Conservation (phyloP, 148 eudicot genomes). For the Rhododendron molle region DNA sequence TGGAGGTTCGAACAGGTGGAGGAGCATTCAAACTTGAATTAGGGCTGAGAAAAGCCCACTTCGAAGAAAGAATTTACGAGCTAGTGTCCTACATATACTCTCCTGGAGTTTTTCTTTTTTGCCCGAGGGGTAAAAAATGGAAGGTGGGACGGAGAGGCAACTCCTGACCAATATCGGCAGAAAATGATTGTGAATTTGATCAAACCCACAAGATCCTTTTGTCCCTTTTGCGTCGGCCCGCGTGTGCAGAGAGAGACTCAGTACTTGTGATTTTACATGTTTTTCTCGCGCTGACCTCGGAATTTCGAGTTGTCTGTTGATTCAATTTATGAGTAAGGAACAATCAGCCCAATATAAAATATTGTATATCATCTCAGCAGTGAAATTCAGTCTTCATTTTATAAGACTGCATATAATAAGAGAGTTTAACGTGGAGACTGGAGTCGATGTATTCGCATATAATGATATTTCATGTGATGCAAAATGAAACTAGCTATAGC, state of each 20-base stretch:
- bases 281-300: background rate
- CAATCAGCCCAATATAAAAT: background rate
- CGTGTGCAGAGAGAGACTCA: background rate
- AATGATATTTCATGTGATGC: background rate
- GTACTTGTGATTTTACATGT: background rate
- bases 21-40: background rate
- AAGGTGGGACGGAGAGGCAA: background rate
- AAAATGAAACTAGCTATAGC: too few species aligned
- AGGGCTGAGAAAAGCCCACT: background rate
- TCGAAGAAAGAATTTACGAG: background rate
- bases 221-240: background rate
- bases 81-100: background rate
- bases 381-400: background rate
- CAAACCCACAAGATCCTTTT: background rate
- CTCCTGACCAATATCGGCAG: background rate
- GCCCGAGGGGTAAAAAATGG: background rate
- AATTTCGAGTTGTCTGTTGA: background rate
- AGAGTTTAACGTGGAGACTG: too few species aligned
- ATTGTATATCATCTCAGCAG: background rate
- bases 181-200: background rate
- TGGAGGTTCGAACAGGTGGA: background rate
- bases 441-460: background rate
- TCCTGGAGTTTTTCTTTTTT: background rate
- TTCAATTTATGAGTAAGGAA: background rate
- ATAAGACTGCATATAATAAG: background rate